These are phyloP conservation scores for Phoma sp. DNA, from an alignment of 2,329 filamentous ascomycete genomes.

Conservation along the genomic window DNA sequence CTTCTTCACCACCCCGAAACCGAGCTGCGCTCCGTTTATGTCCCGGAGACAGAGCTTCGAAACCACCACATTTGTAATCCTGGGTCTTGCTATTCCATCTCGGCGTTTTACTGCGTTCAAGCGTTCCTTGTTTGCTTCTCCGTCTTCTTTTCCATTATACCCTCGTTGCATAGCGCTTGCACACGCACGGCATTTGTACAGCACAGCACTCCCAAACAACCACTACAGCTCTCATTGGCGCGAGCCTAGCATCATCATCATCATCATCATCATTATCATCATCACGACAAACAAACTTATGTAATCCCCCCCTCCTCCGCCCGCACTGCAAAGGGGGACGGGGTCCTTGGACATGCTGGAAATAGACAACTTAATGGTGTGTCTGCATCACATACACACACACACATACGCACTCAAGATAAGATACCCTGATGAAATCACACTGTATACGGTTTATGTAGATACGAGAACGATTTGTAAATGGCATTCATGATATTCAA, in stretches of 20 bases:
- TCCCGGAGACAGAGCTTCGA: constrained; percentile 32
- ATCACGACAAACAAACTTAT: constrained; percentile 20
- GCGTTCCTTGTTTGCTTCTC: constrained; percentile 23
- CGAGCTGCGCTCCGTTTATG: constrained; percentile 42
- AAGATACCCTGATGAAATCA: constrained; percentile 14
- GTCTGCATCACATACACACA: neutral
- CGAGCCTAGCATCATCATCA: constrained; percentile 10
- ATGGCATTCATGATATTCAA: neutral
- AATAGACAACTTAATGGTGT: constrained; percentile 29
- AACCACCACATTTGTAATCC: constrained; percentile 16
- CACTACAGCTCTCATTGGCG: constrained; percentile 15
- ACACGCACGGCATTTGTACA: constrained; percentile 13
- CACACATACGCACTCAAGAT: neutral
- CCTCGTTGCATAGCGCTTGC: constrained; percentile 45
- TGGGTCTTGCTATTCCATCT: constrained; percentile 3
- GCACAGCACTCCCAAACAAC: constrained; percentile 23
- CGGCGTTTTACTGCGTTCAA: constrained; percentile 44
- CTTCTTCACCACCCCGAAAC: constrained; percentile 12
- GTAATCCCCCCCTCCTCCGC: no score
- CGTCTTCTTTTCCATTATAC: constrained; percentile 34
- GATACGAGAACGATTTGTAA: constrained; percentile 7
- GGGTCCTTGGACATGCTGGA: constrained; percentile 37
- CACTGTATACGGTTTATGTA: constrained; percentile 8
- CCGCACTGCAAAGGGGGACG: no score
- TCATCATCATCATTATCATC: constrained; percentile 6